Conservation (phyloP, 495 filamentous ascomycete species). For the Annulohypoxylon stygium region DNA sequence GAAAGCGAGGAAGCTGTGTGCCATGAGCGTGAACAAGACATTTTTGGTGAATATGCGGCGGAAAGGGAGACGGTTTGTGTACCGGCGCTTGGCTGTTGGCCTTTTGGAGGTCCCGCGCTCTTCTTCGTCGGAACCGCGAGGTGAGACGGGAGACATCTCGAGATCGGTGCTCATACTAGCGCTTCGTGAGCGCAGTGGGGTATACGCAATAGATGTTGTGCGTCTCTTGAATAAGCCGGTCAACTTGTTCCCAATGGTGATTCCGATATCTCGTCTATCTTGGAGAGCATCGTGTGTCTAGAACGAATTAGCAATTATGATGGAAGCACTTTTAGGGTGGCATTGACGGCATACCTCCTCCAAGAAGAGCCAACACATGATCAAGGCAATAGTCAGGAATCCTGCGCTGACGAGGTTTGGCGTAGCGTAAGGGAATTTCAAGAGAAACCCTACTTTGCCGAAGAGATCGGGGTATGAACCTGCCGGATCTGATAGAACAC, state of each 20-base stretch:
- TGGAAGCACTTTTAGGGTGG: background rate
- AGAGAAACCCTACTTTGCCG: constrained; percentile 76
- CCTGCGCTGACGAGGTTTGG: constrained; percentile 80
- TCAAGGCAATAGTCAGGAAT: constrained; percentile 70
- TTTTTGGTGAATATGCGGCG: constrained; percentile 84
- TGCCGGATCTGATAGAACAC: constrained; percentile 80
- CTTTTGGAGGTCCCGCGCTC: constrained; percentile 9
- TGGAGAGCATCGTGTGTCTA: constrained; percentile 66
- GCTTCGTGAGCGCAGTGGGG: constrained; percentile 42
- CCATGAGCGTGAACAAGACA: constrained; percentile 72
- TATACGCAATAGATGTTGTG: constrained; percentile 42
- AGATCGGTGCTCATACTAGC: constrained; percentile 42
- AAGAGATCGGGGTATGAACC: constrained; percentile 76
- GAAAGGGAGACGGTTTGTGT: constrained; percentile 70
- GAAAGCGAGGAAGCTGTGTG: constrained; percentile 78
- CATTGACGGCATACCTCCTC: constrained; percentile 70
- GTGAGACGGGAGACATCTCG: constrained; percentile 51
- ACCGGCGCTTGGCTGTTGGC: constrained; percentile 44
- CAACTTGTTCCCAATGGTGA: constrained; percentile 53
- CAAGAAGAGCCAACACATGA: constrained; percentile 71
- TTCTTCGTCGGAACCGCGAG: constrained; percentile 34
- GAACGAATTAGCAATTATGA: constrained; percentile 22
- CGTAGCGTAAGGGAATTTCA: constrained; percentile 77
- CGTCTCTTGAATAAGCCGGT: constrained; percentile 37
- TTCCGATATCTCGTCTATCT: constrained; percentile 64